Percentiles rank a stretch among this genome's conserved stretches.
phyloP scores from a whole-genome alignment of 2,329 filamentous ascomycete genomes.

The Trichocomaceae sp. region DNA sequence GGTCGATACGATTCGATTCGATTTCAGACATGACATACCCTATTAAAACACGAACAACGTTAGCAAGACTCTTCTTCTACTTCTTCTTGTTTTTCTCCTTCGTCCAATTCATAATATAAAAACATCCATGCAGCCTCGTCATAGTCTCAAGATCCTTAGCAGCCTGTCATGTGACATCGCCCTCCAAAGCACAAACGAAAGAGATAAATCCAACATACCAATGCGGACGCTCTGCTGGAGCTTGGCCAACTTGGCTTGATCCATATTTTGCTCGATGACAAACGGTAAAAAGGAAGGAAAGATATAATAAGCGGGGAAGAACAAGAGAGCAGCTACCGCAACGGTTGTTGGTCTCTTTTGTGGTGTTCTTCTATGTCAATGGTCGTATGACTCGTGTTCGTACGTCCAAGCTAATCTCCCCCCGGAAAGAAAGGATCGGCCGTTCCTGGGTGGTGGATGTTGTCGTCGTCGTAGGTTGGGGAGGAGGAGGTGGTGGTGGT shows the following conservation, averaged over 20 bases:
- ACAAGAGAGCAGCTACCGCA: not conserved
- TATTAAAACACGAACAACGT: not conserved
- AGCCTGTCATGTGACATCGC: constrained; percentile 5
- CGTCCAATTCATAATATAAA: not conserved
- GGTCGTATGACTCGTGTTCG: too few species aligned
- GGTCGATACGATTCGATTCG: not conserved
- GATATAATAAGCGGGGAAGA: constrained; percentile 11
- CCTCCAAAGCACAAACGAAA: not conserved
- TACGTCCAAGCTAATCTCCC: too few species aligned
- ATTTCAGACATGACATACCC: not conserved
- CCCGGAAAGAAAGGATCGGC: too few species aligned
- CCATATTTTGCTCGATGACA: constrained; percentile 47
- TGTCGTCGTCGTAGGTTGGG: not conserved
- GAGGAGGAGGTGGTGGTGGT: not conserved
- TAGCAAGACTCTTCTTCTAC: not conserved
- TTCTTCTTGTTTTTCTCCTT: not conserved
- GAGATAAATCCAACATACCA: constrained; percentile 50
- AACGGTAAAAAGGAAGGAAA: constrained; percentile 20
- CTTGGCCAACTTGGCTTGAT: constrained; percentile 60
- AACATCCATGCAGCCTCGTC: not conserved
- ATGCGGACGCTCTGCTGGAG: constrained; percentile 63
- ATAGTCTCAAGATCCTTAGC: too few species aligned
- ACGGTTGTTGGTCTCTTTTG: not conserved
- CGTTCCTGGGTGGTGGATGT: too few species aligned
- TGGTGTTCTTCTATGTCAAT: not conserved